These are phyloP conservation scores for Arctium minus DNA, from an alignment of 129 eudicot species.

Conservation along the genomic window DNA sequence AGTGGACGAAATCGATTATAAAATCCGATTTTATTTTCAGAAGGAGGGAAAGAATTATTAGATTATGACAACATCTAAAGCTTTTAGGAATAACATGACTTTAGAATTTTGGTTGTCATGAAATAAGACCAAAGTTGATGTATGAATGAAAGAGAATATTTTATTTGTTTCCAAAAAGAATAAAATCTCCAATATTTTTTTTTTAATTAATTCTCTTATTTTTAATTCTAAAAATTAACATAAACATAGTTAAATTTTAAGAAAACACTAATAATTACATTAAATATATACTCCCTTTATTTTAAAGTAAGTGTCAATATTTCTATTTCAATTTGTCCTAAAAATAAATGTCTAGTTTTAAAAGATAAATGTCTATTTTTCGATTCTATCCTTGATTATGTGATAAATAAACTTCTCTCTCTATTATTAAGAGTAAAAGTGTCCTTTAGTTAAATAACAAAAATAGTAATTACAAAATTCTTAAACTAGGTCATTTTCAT, in stretches of 20 bases:
- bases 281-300: too few relatives aligned
- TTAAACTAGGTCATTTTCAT: too few relatives aligned
- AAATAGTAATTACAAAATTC: too few relatives aligned
- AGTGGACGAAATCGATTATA: constrained; percentile 5
- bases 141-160: constrained; percentile 9
- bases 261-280: not conserved
- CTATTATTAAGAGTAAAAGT: too few relatives aligned
- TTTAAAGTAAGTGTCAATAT: too few relatives aligned
- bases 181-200: not conserved
- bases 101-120: constrained; percentile 13
- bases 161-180: not conserved
- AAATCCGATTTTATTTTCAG: not conserved
- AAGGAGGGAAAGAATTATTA: constrained; percentile 10
- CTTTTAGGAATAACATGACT: constrained; percentile 6
- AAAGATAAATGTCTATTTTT: too few relatives aligned
- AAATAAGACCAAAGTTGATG: constrained; percentile 9
- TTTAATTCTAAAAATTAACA: not conserved
- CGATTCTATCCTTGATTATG: too few relatives aligned
- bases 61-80: constrained; percentile 23
- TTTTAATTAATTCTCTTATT: not conserved
- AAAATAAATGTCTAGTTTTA: too few relatives aligned
- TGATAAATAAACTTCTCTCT: too few relatives aligned
- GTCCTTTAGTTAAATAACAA: too few relatives aligned
- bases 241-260: not conserved
- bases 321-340: too few relatives aligned